A percentile compares a stretch with the other conserved stretches of the same genome.
Evolutionary conservation across 305 asterid genomes (phyloP).

Genomic region (Lippia alba): DNA sequence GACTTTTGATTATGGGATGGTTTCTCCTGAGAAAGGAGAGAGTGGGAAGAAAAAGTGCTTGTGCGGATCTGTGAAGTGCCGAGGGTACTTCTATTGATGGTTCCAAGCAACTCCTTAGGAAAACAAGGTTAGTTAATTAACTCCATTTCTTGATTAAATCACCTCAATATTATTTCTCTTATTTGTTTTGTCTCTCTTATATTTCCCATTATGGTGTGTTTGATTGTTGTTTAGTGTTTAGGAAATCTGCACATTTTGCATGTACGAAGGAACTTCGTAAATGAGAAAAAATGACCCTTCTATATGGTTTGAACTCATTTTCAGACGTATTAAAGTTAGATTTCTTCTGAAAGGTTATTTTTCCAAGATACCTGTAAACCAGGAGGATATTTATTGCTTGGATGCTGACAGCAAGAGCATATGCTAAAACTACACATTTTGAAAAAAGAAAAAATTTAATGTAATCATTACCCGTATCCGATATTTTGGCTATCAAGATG

Average conservation of each 20-base stretch:
- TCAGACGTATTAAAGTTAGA: neutral
- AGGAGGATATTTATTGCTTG: neutral
- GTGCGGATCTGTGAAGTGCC: conserved; percentile 77
- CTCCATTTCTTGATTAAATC: neutral
- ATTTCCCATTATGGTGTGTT: neutral
- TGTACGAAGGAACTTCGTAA: neutral
- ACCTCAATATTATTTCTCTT: conserved; percentile 8
- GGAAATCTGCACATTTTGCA: neutral
- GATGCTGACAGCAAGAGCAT: neutral
- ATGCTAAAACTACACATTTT: neutral
- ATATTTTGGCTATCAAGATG: too few species aligned
- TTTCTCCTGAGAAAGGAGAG: conserved; percentile 57
- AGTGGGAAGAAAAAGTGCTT: conserved; percentile 71
- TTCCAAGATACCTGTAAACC: neutral
- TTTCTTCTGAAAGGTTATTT: neutral
- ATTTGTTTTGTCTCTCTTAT: neutral
- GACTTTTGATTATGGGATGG: conserved; percentile 77
- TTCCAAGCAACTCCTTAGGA: conserved; percentile 28
- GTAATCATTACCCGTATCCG: too few species aligned
- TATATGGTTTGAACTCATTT: neutral
- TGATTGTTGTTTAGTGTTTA: too few species aligned
- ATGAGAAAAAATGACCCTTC: conserved; percentile 15
- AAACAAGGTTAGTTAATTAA: conserved; percentile 40
- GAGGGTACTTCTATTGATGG: conserved; percentile 73
- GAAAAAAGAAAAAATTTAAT: neutral